Evolutionary conservation across 805 yeast species (phyloP).

Genomic region (Yamadazyma nakazawae): DNA sequence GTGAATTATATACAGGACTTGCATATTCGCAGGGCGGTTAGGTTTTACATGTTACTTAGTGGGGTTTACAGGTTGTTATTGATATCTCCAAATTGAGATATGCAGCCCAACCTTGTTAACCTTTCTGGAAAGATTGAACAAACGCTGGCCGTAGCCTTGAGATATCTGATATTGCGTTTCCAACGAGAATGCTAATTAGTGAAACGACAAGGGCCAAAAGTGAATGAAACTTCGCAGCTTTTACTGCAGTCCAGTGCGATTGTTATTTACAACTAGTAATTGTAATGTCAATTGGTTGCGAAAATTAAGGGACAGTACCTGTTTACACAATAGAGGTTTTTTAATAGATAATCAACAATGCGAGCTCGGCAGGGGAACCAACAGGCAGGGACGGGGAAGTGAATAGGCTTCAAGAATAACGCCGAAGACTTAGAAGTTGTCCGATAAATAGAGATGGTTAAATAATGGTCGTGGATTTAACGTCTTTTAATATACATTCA

Average conservation of each 20-base stretch:
- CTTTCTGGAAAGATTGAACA: neutral
- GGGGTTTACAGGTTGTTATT: neutral
- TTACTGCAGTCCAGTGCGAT: neutral
- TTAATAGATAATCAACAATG: too few relatives aligned
- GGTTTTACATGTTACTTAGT: neutral
- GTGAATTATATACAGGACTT: neutral
- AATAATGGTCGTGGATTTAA: neutral
- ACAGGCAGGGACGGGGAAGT: too few relatives aligned
- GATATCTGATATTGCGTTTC: too few relatives aligned
- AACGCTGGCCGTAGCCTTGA: too few relatives aligned
- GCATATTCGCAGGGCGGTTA: neutral
- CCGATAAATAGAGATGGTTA: too few relatives aligned
- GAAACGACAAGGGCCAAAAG: too few relatives aligned
- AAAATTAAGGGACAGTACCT: neutral
- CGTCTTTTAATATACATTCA: conserved; percentile 1
- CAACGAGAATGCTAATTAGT: too few relatives aligned
- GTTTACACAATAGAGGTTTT: neutral
- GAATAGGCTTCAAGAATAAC: too few relatives aligned
- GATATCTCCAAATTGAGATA: neutral
- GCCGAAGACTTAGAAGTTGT: too few relatives aligned
- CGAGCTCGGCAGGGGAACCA: too few relatives aligned
- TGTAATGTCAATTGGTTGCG: neutral
- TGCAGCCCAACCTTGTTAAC: neutral
- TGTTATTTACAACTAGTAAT: neutral
- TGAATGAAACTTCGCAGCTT: too few relatives aligned